Percentiles rank a stretch among this genome's conserved stretches.
Conservation (phyloP, 108 stramenopile genomes). For the Skeletonema marinoi region DNA sequence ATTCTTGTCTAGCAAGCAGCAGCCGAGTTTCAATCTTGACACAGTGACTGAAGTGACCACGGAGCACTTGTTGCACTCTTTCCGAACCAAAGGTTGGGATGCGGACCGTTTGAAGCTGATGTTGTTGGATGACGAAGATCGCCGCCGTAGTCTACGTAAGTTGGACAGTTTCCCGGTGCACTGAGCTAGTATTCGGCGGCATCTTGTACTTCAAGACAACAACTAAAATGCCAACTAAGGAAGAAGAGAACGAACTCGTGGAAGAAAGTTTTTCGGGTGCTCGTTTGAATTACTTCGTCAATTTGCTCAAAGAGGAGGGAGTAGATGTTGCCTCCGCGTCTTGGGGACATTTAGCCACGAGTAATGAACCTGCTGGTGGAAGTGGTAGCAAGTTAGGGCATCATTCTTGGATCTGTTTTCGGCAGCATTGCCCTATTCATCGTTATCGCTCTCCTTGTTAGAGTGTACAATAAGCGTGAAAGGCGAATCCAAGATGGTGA, state of each 20-base stretch:
- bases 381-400: not conserved
- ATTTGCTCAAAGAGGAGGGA: conserved; percentile 31
- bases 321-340: conserved; percentile 4
- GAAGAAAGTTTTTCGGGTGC: conserved; percentile 11
- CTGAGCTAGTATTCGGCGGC: conserved; percentile 34
- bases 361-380: not conserved
- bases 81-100: conserved; percentile 19
- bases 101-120: conserved; percentile 23
- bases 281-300: conserved; percentile 27
- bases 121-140: conserved; percentile 28
- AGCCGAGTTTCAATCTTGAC: conserved; percentile 17
- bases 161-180: conserved; percentile 3
- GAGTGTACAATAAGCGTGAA: not conserved
- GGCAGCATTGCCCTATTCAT: conserved; percentile 24
- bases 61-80: conserved; percentile 40
- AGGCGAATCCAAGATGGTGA: not conserved
- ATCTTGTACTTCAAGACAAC: conserved; percentile 20
- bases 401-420: conserved; percentile 5
- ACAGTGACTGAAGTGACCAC: conserved; percentile 18
- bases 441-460: not conserved
- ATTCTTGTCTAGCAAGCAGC: not conserved
- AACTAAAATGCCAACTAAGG: conserved; percentile 7
- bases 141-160: not conserved
- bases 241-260: conserved; percentile 18
- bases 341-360: not conserved